Conservation (phyloP, 148 eudicot genomes). For the Amaranthus palmeri region DNA sequence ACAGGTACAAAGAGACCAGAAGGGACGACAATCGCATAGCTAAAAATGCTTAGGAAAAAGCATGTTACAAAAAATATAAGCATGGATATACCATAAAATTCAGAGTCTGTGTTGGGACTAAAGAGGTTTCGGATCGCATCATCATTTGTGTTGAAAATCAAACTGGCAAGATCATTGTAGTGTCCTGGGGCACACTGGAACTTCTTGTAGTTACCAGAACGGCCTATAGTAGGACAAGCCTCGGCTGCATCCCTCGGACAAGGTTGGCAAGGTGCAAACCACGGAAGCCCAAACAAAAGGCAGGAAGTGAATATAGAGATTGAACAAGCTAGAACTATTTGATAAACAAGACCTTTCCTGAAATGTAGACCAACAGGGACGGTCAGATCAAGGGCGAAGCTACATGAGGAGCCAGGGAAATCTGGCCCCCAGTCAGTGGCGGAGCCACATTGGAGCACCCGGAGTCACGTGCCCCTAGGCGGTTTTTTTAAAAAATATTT, state of each 20-base stretch:
- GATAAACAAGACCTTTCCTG: slow-evolving; percentile 67
- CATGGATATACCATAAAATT: slow-evolving; percentile 64
- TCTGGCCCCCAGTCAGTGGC: not conserved
- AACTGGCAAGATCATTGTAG: slow-evolving; percentile 93
- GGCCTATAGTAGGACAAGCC: slow-evolving; percentile 85
- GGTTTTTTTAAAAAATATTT: no score
- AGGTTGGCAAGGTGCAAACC: slow-evolving; percentile 75
- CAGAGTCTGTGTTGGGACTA: slow-evolving; percentile 69
- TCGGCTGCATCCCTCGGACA: slow-evolving; percentile 65
- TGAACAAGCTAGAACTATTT: slow-evolving; percentile 61
- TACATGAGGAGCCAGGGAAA: no score
- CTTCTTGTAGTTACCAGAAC: slow-evolving; percentile 85
- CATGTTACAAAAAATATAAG: slow-evolving; percentile 66
- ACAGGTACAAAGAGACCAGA: slow-evolving; percentile 89
- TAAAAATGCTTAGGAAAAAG: slow-evolving; percentile 69
- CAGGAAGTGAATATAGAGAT: slow-evolving; percentile 73
- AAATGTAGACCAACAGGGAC: slow-evolving; percentile 6
- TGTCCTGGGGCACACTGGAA: slow-evolving; percentile 78
- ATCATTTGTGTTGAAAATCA: slow-evolving; percentile 88
- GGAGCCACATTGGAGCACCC: no score
- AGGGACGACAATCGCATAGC: slow-evolving; percentile 81
- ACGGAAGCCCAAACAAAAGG: slow-evolving; percentile 90
- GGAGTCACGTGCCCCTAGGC: no score
- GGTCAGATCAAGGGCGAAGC: slow-evolving; percentile 6
- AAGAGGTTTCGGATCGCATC: slow-evolving; percentile 89